Evolutionary conservation across 208 protist genomes (phyloP), one percentile per base, ranked within the genome.

Genomic region (Trypanosoma cruzi): DNA sequence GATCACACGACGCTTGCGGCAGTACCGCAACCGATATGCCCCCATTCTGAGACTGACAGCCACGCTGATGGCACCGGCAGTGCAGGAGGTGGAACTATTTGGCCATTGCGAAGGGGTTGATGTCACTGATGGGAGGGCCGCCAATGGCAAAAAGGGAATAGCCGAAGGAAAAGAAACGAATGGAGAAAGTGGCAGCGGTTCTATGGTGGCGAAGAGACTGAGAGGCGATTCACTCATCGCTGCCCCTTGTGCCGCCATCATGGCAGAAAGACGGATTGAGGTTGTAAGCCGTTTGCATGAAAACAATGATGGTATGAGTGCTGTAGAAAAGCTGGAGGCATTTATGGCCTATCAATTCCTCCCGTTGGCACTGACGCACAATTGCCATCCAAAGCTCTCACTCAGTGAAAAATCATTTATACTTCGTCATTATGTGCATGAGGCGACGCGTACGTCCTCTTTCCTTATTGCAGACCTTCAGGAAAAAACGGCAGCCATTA

Each of bases 381-480:
- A 93, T 69, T 24, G 26, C 24, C 7, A 44, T 1, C 28, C 46
- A 18, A 46, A 65, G 34, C 13, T 49, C 16, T 50, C 36, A 32
- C 4, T 8, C 18, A 34, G 2, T 11, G 52, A 56, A 18, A 34
- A 29, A 4, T 56, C 71, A 16, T 74, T 89, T 36, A 46, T 92
- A 24, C 31, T 92, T n/a, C 85, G 87, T 10, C 86, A 92, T 44
- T 95, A 91, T 75, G 73, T 90, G 36, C 85, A 95, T 64, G 89
- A 95, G 49, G 75, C 80, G 7, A 81, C 80, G 26, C 86, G 86
- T 49, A 92, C 84, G 0, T 62, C 78, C 0, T 90, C 89, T 5
- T 92, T 92, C 32, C 71, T 95, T 24, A 60, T 95, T 4, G 86
- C 78, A 4, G 80, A 88, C 61, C 29, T 56, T 22, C 29, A 5